These are phyloP conservation scores for Nicotiana tomentosiformis DNA, from an alignment of 257 asterid species.

Conservation along the genomic window DNA sequence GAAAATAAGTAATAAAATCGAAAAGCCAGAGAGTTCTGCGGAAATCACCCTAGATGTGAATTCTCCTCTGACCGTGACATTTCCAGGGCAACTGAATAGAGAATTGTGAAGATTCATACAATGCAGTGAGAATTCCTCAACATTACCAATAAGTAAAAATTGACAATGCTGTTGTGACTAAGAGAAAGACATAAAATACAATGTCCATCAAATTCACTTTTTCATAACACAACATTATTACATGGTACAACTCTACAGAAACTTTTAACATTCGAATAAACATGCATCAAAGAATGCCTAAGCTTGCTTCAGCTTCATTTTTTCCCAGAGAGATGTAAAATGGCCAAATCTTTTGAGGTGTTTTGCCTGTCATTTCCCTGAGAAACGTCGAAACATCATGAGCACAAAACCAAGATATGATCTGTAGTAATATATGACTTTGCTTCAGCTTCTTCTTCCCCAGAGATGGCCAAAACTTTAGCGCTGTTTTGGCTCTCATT, in stretches of 20 bases:
- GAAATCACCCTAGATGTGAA: no score
- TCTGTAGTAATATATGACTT: background rate
- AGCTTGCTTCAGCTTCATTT: background rate
- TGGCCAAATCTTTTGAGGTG: background rate
- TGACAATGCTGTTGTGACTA: no score
- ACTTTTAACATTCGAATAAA: background rate
- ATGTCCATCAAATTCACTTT: background rate
- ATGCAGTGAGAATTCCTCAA: background rate
- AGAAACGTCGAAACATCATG: background rate
- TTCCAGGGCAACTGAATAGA: background rate
- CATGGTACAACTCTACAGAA: background rate
- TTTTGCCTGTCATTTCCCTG: background rate
- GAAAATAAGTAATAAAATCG: no score
- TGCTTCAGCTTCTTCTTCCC: background rate
- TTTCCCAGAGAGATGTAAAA: background rate
- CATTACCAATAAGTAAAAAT: no score
- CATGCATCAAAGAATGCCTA: background rate
- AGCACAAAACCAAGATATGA: background rate
- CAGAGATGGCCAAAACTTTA: background rate
- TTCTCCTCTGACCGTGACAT: background rate
- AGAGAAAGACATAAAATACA: background rate
- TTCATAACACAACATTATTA: background rate
- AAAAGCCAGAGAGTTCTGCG: no score
- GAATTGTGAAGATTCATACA: background rate
- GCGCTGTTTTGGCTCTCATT: background rate